Conservation (phyloP, 148 eudicot species). For the Rhododendron griersonianum region DNA sequence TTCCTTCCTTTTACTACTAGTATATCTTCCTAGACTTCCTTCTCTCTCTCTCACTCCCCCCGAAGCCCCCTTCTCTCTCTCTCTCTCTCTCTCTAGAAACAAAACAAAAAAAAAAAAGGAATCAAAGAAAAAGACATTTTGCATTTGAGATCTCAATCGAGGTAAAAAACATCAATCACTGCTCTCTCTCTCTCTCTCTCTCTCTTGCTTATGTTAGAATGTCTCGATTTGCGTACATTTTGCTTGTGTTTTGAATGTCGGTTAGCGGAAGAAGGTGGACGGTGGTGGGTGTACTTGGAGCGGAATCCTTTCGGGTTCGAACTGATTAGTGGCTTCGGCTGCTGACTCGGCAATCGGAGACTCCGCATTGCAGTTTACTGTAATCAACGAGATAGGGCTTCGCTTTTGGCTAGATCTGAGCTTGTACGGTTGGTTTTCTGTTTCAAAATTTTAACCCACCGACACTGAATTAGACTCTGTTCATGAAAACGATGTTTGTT, state of each 20-base stretch:
- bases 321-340: neutral
- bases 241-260: neutral
- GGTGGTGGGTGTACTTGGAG: neutral
- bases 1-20: neutral
- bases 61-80: neutral
- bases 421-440: constrained; percentile 6
- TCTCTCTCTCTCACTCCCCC: neutral
- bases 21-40: neutral
- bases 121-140: neutral
- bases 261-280: neutral
- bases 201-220: neutral
- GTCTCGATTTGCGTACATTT: neutral
- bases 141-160: constrained; percentile 9
- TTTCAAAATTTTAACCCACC: neutral
- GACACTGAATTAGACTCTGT: neutral
- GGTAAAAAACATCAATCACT: neutral
- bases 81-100: neutral
- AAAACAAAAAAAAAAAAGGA: neutral
- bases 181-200: neutral
- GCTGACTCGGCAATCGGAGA: neutral
- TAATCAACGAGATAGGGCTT: neutral
- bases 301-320: neutral
- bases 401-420: constrained; percentile 34
- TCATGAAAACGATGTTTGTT: neutral
- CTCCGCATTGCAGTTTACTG: neutral